Evolutionary conservation across 495 filamentous ascomycete species (phyloP).

Genomic region (Hapsidospora chrysogenum): DNA sequence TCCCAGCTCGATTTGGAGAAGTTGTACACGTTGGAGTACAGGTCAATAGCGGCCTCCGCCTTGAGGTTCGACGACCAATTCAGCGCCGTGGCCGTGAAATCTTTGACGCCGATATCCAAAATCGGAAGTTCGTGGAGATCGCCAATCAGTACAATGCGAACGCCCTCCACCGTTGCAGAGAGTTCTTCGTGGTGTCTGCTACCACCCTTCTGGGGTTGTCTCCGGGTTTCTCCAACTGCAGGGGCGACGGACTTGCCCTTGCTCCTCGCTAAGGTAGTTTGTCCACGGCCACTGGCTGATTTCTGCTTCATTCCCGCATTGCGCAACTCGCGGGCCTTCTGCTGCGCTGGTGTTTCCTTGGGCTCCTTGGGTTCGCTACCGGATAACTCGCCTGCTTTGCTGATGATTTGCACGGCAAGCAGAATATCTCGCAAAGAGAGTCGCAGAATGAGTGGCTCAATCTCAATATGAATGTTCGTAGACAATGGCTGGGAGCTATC

Average conservation of each 20-base stretch:
- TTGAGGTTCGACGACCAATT: constrained; percentile 84
- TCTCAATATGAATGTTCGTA: constrained; percentile 68
- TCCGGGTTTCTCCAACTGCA: constrained; percentile 5
- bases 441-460: constrained; percentile 85
- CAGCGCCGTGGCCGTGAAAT: constrained; percentile 63
- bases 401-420: constrained; percentile 80
- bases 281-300: constrained; percentile 35
- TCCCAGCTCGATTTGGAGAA: constrained; percentile 99
- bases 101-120: constrained; percentile 84
- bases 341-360: constrained; percentile 16
- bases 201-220: constrained; percentile 6
- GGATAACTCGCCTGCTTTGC: constrained; percentile 82
- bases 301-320: constrained; percentile 37
- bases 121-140: constrained; percentile 90
- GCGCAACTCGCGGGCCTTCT: constrained; percentile 52
- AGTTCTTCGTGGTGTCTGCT: constrained; percentile 50
- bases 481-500: constrained; percentile 56
- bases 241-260: constrained; percentile 7
- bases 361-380: constrained; percentile 30
- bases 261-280: background rate
- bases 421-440: constrained; percentile 89
- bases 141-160: constrained; percentile 85
- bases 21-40: constrained; percentile 93
- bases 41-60: constrained; percentile 77
- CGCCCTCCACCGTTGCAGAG: constrained; percentile 67